phyloP scores from a whole-genome alignment of 2,329 filamentous ascomycete genomes.

The Exophiala xenobiotica region DNA sequence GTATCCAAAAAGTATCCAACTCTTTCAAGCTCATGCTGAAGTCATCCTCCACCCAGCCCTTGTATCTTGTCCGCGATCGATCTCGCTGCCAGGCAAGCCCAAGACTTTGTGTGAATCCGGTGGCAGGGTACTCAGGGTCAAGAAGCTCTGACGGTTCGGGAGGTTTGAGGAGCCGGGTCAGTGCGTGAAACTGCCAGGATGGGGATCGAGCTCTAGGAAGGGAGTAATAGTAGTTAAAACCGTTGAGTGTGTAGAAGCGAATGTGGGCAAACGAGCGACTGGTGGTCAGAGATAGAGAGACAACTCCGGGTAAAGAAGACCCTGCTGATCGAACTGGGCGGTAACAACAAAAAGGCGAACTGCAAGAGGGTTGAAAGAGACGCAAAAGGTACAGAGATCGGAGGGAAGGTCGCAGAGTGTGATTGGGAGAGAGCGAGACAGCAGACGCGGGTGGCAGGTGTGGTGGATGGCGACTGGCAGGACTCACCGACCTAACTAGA shows the following conservation, averaged over 20 bases:
- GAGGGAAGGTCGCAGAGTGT: slow-evolving; percentile 28
- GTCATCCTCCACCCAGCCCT: slow-evolving; percentile 16
- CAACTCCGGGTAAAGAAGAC: slow-evolving; percentile 13
- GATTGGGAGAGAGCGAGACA: slow-evolving; percentile 36
- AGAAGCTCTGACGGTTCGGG: slow-evolving; percentile 11
- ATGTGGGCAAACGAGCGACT: slow-evolving; percentile 28
- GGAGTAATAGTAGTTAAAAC: slow-evolving; percentile 1
- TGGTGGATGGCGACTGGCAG: slow-evolving; percentile 1
- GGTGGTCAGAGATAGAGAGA: slow-evolving; percentile 21
- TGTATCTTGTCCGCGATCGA: slow-evolving; percentile 75
- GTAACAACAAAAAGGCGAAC: slow-evolving; percentile 27
- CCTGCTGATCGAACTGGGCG: slow-evolving; percentile 12
- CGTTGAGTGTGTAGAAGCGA: slow-evolving; percentile 16
- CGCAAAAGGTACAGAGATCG: slow-evolving; percentile 29
- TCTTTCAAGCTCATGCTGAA: slow-evolving; percentile 40
- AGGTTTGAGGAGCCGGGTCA: slow-evolving; percentile 8
- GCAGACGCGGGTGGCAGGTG: background rate
- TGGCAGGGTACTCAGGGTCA: slow-evolving; percentile 4
- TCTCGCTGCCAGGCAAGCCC: slow-evolving; percentile 65
- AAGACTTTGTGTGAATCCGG: background rate
- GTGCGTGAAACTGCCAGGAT: slow-evolving; percentile 8
- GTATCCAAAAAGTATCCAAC: slow-evolving; percentile 73
- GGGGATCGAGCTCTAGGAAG: slow-evolving; percentile 1
- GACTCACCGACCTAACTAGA: no score
- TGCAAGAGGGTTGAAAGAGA: slow-evolving; percentile 29